A percentile compares a stretch with the other conserved stretches of the same genome.
These are phyloP conservation scores for Vanrija sp. DNA, from an alignment of 1,284 basidiomycete species.

Conservation along the genomic window DNA sequence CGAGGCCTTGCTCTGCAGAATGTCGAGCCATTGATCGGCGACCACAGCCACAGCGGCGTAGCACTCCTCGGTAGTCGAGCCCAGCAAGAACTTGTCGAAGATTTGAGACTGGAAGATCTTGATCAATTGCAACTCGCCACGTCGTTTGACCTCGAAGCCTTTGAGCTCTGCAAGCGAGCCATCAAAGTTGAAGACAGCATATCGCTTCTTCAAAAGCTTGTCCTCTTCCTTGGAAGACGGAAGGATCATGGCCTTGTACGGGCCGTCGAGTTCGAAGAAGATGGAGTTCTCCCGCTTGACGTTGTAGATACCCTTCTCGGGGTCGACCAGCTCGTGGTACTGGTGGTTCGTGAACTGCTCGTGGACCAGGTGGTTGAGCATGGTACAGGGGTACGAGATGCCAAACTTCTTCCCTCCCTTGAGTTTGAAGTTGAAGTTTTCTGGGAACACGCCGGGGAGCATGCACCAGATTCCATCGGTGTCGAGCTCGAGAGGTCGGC, in stretches of 20 bases:
- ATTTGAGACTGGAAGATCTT: constrained; percentile 99
- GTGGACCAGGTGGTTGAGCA: constrained; percentile 98
- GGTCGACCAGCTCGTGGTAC: constrained; percentile 85
- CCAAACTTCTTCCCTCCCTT: constrained; percentile 79
- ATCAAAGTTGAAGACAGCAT: constrained; percentile 99
- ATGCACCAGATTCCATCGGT: constrained; percentile 99
- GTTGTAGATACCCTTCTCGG: constrained; percentile 74
- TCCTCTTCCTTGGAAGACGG: constrained; percentile 99
- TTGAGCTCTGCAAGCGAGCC: constrained; percentile 95
- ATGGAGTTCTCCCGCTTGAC: constrained; percentile 99
- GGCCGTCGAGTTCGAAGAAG: constrained; percentile 98
- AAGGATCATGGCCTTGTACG: constrained; percentile 98
- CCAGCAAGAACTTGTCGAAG: constrained; percentile 95
- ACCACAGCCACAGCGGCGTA: constrained; percentile 90
- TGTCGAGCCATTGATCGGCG: constrained; percentile 96
- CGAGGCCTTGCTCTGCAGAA: constrained; percentile 81
- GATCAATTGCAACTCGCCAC: constrained; percentile 97
- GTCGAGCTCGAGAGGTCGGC: constrained; percentile 93
- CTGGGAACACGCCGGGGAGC: constrained; percentile 95
- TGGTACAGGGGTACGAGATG: constrained; percentile 98
- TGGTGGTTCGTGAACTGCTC: constrained; percentile 96
- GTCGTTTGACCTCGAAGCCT: constrained; percentile 97
- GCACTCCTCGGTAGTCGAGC: constrained; percentile 88
- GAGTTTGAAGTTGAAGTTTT: constrained; percentile 95
- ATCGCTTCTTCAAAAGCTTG: constrained; percentile 97